phyloP scores from a whole-genome alignment of 352 stramenopile species.

The Phytophthora citrophthora region DNA sequence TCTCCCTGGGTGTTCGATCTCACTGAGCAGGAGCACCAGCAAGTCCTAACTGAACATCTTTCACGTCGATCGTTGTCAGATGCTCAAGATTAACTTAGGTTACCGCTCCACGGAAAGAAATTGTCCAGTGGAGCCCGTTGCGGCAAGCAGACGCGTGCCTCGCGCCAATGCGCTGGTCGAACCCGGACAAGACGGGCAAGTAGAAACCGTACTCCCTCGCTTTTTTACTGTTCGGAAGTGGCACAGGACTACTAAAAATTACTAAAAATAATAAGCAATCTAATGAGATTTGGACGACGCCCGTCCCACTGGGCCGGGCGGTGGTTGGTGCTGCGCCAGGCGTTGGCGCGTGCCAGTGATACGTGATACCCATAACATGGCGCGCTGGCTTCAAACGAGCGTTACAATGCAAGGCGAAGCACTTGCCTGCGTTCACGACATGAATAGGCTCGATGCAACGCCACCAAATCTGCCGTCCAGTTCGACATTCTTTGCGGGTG shows the following conservation, averaged over 20 bases:
- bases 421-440: neutral
- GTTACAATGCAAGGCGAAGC: neutral
- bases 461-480: neutral
- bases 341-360: conserved; percentile 7
- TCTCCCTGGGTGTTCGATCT: conserved; percentile 15
- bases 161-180: conserved; percentile 28
- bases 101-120: conserved; percentile 48
- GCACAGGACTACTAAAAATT: conserved; percentile 6
- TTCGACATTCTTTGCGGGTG: neutral
- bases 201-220: conserved; percentile 16
- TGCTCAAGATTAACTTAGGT: conserved; percentile 7
- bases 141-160: conserved; percentile 23
- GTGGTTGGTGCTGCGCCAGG: conserved; percentile 9
- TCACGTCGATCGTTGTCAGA: conserved; percentile 4
- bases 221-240: conserved; percentile 29
- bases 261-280: conserved; percentile 10
- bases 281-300: neutral
- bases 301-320: conserved; percentile 14
- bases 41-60: conserved; percentile 6
- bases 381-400: neutral
- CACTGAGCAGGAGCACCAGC: conserved; percentile 3
- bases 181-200: conserved; percentile 1
- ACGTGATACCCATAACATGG: conserved; percentile 8
- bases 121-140: neutral
- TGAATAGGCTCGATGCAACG: no score